Base-by-base conservation (phyloP, 805 yeast species). In the Komagataella pastoris region DNA sequence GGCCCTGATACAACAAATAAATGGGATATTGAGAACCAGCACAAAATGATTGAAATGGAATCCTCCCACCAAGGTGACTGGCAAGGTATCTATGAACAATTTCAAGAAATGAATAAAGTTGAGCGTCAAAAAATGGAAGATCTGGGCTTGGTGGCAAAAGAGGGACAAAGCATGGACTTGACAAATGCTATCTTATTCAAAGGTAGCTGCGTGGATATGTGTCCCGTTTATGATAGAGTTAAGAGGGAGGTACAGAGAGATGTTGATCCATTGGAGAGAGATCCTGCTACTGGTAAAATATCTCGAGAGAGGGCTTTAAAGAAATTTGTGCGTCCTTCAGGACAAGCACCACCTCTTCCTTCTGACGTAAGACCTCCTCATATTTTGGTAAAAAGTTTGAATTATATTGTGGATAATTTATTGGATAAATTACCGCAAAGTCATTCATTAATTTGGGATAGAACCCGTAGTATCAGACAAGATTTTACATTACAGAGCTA, bases 271-370 rank as follows among this genome's bases (percentile, higher is more conserved):
- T 74, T 83, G 58, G 99, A 93, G 66, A 82, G 74, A 56, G 88
- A 84, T 54, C 77, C 81, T 2, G 68, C 69, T 0, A 72, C 79
- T 2, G 79, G 79, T 3, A 74, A 69, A 55, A 83, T 88, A 5
- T 74, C 87, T 0, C 64, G 77, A 24, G 60, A 61, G 0, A 69
- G 72, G 47, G 96, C 97, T 0, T 77, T 93, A 6, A 93, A 93
- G 66, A 95, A 96, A 1, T 93, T 93, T 62, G 85, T 95, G 19
- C 74, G 99, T 58, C 97, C 99, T 0, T 97, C 98, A 0, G 99
- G 98, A 6, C 97, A 93, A 58, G 96, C 97, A 1, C 98, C 97
- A 1, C 95, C 98, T 2, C 70, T 93, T 53, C 99, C 99, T 0
- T 88, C 97, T 1, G 99, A 93, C 64, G 99, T 93, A 3, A 74